Evolutionary conservation across 176 grass and related monocot genomes (phyloP).

Genomic region (Miscanthus lutarioriparius): DNA sequence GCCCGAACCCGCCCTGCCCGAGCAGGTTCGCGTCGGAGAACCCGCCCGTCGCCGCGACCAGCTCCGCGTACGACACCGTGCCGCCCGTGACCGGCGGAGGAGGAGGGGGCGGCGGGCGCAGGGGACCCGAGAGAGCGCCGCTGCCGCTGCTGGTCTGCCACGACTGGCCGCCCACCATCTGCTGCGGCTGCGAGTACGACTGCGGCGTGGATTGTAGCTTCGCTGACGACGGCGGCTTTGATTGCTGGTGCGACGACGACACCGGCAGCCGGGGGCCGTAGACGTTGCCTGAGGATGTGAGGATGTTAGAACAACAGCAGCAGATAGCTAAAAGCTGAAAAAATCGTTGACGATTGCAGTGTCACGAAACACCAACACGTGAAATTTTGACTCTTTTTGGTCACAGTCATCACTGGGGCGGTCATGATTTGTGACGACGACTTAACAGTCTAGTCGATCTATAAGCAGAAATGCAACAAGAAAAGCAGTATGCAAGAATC

Average conservation of each 20-base stretch:
- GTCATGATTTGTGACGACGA: background rate
- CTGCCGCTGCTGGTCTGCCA: constrained; percentile 10
- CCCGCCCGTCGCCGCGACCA: constrained; percentile 53
- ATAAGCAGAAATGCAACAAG: background rate
- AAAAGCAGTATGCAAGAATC: background rate
- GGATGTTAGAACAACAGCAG: background rate
- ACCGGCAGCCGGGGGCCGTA: background rate
- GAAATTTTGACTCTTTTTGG: background rate
- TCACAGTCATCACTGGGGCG: background rate
- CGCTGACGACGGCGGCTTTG: background rate
- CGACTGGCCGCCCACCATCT: background rate
- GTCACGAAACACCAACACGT: background rate
- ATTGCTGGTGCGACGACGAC: constrained; percentile 10
- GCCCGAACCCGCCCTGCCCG: constrained; percentile 84
- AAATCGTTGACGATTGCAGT: background rate
- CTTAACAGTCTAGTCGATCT: background rate
- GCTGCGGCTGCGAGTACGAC: background rate
- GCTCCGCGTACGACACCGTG: constrained; percentile 61
- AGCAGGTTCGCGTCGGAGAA: constrained; percentile 80
- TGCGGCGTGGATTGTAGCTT: background rate
- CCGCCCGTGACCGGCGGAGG: constrained; percentile 8
- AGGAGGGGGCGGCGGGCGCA: background rate
- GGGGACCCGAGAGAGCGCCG: background rate
- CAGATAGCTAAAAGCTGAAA: background rate
- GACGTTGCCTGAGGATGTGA: constrained; percentile 10